These are phyloP conservation scores for Diatrype stigma DNA, from an alignment of 2,329 filamentous ascomycete genomes.

Conservation along the genomic window DNA sequence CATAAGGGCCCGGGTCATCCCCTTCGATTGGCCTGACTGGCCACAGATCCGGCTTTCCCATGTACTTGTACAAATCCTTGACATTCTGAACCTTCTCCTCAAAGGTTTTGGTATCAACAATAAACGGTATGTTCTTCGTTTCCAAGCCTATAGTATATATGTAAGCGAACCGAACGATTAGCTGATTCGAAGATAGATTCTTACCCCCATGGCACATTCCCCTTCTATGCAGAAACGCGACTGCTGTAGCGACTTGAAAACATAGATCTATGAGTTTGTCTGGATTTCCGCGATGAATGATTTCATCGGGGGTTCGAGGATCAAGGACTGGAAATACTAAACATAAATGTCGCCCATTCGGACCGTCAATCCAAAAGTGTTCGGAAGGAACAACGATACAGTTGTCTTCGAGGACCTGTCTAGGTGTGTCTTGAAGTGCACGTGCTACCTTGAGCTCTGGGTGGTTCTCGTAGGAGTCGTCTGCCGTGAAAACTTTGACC, in stretches of 20 bases:
- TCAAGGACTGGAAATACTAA: background rate
- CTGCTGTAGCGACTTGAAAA: background rate
- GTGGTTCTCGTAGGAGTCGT: background rate
- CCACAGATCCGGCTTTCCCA: background rate
- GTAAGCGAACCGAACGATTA: background rate
- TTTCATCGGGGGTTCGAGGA: background rate
- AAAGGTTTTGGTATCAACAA: background rate
- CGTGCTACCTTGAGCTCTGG: background rate
- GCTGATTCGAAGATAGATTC: background rate
- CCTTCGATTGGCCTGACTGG: background rate
- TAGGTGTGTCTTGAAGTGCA: background rate
- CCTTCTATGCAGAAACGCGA: background rate
- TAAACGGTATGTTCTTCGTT: background rate
- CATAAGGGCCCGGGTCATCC: background rate
- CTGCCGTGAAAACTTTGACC: background rate
- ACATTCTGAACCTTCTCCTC: background rate
- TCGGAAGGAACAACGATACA: background rate
- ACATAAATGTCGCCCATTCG: background rate
- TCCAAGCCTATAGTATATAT: background rate
- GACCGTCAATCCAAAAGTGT: background rate
- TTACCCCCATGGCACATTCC: background rate
- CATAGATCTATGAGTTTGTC: background rate
- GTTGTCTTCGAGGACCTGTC: background rate
- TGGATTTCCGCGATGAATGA: background rate
- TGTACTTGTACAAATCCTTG: background rate